Percentiles rank a stretch among this genome's conserved stretches.
phyloP scores from a whole-genome alignment of 352 stramenopile species.

The Globisporangium cystogenes region DNA sequence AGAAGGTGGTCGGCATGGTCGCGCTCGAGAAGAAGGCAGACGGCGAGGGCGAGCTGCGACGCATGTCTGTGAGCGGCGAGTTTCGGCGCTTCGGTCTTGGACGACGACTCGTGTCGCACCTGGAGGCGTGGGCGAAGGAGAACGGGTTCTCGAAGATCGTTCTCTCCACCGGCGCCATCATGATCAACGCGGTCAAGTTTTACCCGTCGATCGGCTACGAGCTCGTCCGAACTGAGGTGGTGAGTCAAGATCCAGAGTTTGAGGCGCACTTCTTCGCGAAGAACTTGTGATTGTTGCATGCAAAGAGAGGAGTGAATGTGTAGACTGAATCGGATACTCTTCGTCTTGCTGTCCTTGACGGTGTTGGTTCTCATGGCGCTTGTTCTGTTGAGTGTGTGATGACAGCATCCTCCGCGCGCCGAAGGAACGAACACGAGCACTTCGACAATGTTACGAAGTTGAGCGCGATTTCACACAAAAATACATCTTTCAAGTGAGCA shows the following conservation, averaged over 20 bases:
- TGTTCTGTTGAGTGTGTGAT: too few relatives aligned
- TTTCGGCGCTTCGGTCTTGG: slow-evolving; percentile 30
- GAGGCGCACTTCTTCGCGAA: slow-evolving; percentile 7
- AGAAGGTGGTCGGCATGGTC: slow-evolving; percentile 17
- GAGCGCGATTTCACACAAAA: too few relatives aligned
- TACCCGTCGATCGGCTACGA: slow-evolving; percentile 23
- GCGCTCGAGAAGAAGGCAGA: slow-evolving; percentile 14
- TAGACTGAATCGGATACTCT: too few relatives aligned
- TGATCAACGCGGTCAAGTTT: slow-evolving; percentile 21
- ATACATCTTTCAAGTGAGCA: too few relatives aligned
- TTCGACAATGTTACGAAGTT: too few relatives aligned
- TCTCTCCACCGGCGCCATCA: slow-evolving; percentile 25
- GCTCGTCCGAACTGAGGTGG: background rate
- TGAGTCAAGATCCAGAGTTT: slow-evolving; percentile 1
- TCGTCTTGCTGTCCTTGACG: too few relatives aligned
- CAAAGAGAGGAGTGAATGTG: too few relatives aligned
- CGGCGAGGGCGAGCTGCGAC: slow-evolving; percentile 20
- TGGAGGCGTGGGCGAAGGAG: slow-evolving; percentile 31
- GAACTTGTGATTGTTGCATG: background rate
- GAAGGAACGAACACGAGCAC: too few relatives aligned
- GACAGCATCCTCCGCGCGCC: too few relatives aligned
- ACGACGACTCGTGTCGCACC: slow-evolving; percentile 21
- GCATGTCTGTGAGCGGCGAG: slow-evolving; percentile 36
- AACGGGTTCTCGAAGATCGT: slow-evolving; percentile 22
- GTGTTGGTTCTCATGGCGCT: too few relatives aligned